These are phyloP conservation scores for Trametes cubensis DNA, from an alignment of 768 basidiomycete species.

Conservation along the genomic window DNA sequence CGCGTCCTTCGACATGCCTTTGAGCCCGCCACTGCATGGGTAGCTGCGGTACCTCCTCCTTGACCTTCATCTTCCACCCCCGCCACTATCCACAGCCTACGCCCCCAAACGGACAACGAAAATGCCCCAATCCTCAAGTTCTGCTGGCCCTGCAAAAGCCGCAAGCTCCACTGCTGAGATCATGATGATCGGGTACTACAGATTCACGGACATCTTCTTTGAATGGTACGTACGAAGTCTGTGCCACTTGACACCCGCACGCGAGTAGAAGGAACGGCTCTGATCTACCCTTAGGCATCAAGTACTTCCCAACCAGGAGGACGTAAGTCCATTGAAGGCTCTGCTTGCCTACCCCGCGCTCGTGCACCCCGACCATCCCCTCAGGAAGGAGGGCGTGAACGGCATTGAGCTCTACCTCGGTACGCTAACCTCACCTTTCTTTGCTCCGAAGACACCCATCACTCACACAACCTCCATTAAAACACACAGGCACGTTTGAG, in stretches of 20 bases:
- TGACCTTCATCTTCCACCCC: constrained; percentile 1
- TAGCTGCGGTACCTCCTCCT: constrained; percentile 17
- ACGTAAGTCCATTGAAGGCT: constrained; percentile 67
- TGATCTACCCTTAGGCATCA: constrained; percentile 48
- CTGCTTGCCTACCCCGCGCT: constrained; percentile 70
- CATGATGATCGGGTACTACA: constrained; percentile 71
- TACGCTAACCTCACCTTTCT: constrained; percentile 31
- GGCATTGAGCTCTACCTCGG: constrained; percentile 76
- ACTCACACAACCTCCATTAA: neutral
- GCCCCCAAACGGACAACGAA: constrained; percentile 3
- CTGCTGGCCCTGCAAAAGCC: neutral
- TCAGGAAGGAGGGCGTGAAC: constrained; percentile 61
- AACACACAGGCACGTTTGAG: constrained; percentile 56
- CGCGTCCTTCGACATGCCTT: constrained; percentile 10
- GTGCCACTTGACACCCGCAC: neutral
- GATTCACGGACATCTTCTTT: constrained; percentile 85
- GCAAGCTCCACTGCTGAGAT: constrained; percentile 26
- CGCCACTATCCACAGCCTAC: constrained; percentile 4
- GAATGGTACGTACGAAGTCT: constrained; percentile 52
- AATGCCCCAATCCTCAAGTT: constrained; percentile 4
- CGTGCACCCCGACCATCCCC: constrained; percentile 71
- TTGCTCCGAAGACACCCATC: neutral
- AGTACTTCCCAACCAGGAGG: constrained; percentile 58
- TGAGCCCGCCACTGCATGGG: neutral
- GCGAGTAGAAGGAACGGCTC: neutral